A percentile compares a stretch with the other conserved stretches of the same genome.
Conservation (phyloP, 2,329 filamentous ascomycete species). For the Pestalotiopsis sp. region DNA sequence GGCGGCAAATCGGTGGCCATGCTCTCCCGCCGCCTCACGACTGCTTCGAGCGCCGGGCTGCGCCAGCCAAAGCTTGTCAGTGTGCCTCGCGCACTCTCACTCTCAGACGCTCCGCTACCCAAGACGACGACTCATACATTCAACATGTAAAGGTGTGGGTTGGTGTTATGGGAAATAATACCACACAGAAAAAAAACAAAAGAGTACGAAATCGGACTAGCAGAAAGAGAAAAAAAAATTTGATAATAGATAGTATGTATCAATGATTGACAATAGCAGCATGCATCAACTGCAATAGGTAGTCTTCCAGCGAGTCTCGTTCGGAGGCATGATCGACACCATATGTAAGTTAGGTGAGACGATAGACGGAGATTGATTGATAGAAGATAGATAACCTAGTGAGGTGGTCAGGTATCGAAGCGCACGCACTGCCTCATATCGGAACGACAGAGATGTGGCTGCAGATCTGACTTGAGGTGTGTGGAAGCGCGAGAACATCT, state of each 20-base stretch:
- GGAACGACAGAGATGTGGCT: constrained; percentile 7
- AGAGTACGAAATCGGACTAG: not conserved
- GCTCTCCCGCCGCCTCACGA: constrained; percentile 10
- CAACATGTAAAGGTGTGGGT: constrained; percentile 8
- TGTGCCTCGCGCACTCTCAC: constrained; percentile 5
- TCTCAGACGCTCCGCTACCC: constrained; percentile 15
- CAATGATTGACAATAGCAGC: not conserved
- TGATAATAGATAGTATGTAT: no score
- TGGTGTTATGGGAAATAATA: not conserved
- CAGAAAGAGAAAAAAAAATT: not conserved
- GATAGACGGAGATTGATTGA: not conserved
- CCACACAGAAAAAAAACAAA: no score
- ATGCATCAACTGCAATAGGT: constrained; percentile 31
- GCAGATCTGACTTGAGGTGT: constrained; percentile 8
- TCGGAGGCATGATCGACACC: constrained; percentile 13
- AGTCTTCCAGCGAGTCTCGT: not conserved
- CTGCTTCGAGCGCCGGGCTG: not conserved
- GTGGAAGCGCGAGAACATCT: constrained; percentile 14
- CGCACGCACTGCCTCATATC: constrained; percentile 15
- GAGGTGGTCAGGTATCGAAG: constrained; percentile 3
- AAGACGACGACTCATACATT: constrained; percentile 13
- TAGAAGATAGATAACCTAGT: not conserved
- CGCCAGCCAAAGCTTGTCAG: constrained; percentile 9
- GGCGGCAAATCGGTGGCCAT: constrained; percentile 28
- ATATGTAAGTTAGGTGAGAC: constrained; percentile 4